phyloP scores from a whole-genome alignment of 441 rosid genomes.

The Arabidopsis hybrid region DNA sequence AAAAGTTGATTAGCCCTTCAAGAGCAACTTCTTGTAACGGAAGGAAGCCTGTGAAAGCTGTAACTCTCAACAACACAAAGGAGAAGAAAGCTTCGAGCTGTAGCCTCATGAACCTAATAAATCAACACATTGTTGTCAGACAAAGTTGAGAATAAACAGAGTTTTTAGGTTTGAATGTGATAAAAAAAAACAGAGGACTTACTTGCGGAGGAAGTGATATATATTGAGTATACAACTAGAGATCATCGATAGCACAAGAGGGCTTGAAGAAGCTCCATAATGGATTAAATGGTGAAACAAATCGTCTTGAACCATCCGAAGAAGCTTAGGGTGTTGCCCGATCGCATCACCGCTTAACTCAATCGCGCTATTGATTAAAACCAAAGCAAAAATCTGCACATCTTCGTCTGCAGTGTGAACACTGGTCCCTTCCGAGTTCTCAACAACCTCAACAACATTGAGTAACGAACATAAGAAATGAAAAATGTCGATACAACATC shows the following conservation, averaged over 20 bases:
- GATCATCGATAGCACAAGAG: conserved; percentile 85
- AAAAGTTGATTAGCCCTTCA: conserved; percentile 84
- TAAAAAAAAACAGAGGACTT: conserved; percentile 40
- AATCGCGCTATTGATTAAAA: conserved; percentile 73
- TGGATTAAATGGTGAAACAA: conserved; percentile 86
- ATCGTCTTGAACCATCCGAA: conserved; percentile 81
- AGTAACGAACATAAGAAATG: conserved; percentile 82
- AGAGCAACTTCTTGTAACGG: conserved; percentile 88
- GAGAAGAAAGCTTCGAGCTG: conserved; percentile 89
- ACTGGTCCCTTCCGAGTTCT: conserved; percentile 58
- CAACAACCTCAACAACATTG: conserved; percentile 72
- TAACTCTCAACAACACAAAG: conserved; percentile 64
- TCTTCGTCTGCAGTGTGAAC: conserved; percentile 69
- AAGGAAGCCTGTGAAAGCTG: conserved; percentile 47
- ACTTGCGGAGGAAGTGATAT: conserved; percentile 86
- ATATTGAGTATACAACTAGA: conserved; percentile 84
- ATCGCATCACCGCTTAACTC: conserved; percentile 83
- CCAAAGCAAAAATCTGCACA: conserved; percentile 64
- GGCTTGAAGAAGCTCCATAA: conserved; percentile 72
- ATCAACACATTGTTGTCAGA: conserved; percentile 10
- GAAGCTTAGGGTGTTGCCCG: conserved; percentile 73
- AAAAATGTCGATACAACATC: conserved; percentile 74
- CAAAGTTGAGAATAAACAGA: neutral
- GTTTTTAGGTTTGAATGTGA: neutral
- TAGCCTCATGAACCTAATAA: conserved; percentile 73